A percentile compares a stretch with the other conserved stretches of the same genome.
Conservation (phyloP, 441 rosid genomes). For the Theobroma grandiflorum region DNA sequence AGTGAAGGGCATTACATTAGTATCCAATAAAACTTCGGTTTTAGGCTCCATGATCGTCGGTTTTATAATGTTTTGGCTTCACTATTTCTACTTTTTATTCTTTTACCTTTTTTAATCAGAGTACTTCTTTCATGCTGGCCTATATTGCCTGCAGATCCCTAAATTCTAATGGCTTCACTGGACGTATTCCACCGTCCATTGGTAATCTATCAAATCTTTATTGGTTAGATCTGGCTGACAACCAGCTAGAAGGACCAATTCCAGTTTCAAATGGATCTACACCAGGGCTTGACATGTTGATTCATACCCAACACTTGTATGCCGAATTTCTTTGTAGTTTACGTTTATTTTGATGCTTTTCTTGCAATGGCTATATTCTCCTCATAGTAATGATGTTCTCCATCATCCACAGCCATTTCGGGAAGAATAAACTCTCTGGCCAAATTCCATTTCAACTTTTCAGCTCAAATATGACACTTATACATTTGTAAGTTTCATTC, state of each 20-base stretch:
- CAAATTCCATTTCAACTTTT: constrained; percentile 56
- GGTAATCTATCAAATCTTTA: constrained; percentile 71
- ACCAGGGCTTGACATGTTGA: constrained; percentile 79
- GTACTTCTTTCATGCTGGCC: not conserved
- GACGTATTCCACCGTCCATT: constrained; percentile 44
- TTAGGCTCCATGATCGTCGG: no score
- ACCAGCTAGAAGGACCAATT: no score
- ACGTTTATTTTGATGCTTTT: no score
- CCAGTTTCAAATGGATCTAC: constrained; percentile 34
- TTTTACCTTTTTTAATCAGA: not conserved
- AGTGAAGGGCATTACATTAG: not conserved
- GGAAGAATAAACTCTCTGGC: no score
- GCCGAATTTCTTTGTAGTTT: not conserved
- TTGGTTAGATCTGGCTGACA: no score
- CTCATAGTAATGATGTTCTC: not conserved
- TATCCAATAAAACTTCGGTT: not conserved
- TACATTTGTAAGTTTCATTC: constrained; percentile 69
- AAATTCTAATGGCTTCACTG: no score
- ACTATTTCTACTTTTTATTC: not conserved
- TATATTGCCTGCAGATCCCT: constrained; percentile 54
- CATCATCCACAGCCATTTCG: constrained; percentile 39
- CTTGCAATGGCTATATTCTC: no score
- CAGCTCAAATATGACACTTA: constrained; percentile 57
- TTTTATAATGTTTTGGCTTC: no score
- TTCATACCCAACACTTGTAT: constrained; percentile 70